Conservation (phyloP, 2,329 filamentous ascomycete species). For the Hysterium pulicare region DNA sequence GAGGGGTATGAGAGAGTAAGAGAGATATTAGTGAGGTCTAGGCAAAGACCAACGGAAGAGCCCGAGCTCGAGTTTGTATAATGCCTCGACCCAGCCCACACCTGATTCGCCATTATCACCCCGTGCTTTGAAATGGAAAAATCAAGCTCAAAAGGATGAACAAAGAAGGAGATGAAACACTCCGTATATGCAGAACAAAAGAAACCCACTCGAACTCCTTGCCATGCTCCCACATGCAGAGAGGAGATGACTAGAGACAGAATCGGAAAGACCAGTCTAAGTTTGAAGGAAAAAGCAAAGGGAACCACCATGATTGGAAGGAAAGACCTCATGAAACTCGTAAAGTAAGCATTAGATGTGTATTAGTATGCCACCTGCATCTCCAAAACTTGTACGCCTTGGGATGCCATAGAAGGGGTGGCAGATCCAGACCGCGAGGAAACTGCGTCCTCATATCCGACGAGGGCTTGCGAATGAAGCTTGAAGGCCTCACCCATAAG, state of each 20-base stretch:
- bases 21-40: constrained; percentile 34
- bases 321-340: constrained; percentile 21
- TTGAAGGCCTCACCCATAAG: constrained; percentile 99
- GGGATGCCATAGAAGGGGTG: constrained; percentile 40
- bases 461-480: constrained; percentile 88
- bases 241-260: constrained; percentile 26
- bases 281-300: constrained; percentile 18
- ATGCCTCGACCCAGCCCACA: constrained; percentile 28
- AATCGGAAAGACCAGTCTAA: constrained; percentile 31
- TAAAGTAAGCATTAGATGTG: constrained; percentile 5
- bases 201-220: constrained; percentile 25
- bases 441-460: constrained; percentile 85
- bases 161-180: constrained; percentile 4
- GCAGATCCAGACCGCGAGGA: constrained; percentile 44
- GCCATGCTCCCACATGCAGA: constrained; percentile 29
- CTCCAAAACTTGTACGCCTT: constrained; percentile 39
- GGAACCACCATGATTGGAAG: constrained; percentile 9
- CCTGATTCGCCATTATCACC: constrained; percentile 32
- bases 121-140: constrained; percentile 17
- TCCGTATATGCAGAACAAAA: constrained; percentile 16
- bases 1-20: constrained; percentile 34
- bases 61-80: constrained; percentile 33
- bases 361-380: constrained; percentile 37
- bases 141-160: neutral
- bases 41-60: constrained; percentile 19